Evolutionary conservation across 1,139 yeast genomes (phyloP).

Genomic region (Kodamaea ohmeri): DNA sequence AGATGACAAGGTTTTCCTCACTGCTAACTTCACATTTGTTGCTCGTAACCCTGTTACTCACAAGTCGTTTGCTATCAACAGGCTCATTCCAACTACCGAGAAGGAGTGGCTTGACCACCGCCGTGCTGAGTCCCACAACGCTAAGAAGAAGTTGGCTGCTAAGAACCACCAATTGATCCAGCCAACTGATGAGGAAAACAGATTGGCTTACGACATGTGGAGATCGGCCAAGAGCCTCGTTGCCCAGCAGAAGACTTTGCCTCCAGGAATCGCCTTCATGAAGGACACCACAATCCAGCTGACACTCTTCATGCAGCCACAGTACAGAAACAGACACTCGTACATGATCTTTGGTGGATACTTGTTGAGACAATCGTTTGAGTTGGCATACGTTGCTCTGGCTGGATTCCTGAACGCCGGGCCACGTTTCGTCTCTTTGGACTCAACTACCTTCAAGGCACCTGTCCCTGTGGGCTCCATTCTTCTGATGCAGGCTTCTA

Average conservation of each 20-base stretch:
- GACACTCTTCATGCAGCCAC: conserved; percentile 92
- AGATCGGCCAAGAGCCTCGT: conserved; percentile 49
- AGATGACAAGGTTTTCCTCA: conserved; percentile 54
- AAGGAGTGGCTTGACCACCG: conserved; percentile 79
- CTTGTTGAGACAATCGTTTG: conserved; percentile 85
- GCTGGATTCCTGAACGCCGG: conserved; percentile 82
- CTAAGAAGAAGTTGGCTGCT: conserved; percentile 77
- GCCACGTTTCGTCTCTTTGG: conserved; percentile 86
- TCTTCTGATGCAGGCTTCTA: conserved; percentile 72
- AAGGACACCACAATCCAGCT: conserved; percentile 66
- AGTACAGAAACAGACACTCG: conserved; percentile 89
- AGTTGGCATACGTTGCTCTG: conserved; percentile 87
- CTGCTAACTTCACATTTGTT: conserved; percentile 92
- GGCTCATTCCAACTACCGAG: conserved; percentile 69
- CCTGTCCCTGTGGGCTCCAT: conserved; percentile 97
- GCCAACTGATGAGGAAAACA: conserved; percentile 73
- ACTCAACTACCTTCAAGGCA: conserved; percentile 84
- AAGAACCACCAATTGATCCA: conserved; percentile 58
- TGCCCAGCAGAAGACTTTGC: conserved; percentile 17
- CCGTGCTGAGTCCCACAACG: conserved; percentile 86
- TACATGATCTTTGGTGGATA: conserved; percentile 95
- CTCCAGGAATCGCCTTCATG: conserved; percentile 58
- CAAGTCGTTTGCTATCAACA: conserved; percentile 80
- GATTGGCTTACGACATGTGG: conserved; percentile 78
- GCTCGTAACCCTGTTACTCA: conserved; percentile 91